These are phyloP conservation scores for Exobasidium rhododendri DNA, from an alignment of 1,284 basidiomycete genomes.

Conservation along the genomic window DNA sequence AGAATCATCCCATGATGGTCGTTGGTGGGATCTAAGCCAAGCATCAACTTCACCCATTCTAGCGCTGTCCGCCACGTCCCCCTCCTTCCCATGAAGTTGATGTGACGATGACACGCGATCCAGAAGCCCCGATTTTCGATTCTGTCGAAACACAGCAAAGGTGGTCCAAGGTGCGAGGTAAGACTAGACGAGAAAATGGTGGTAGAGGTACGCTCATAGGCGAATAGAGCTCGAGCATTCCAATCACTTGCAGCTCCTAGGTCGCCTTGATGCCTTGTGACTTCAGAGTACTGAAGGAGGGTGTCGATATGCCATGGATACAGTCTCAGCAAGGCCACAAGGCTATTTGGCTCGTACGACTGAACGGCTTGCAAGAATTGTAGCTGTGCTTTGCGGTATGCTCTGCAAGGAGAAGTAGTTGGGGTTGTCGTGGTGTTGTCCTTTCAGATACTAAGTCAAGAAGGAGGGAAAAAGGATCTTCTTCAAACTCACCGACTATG, in stretches of 20 bases:
- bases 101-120: conserved; percentile 46
- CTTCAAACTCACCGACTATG: too few species aligned
- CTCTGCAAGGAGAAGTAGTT: conserved; percentile 22
- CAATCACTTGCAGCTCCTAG: conserved; percentile 51
- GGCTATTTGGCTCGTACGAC: conserved; percentile 44
- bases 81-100: conserved; percentile 43
- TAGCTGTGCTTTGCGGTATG: conserved; percentile 48
- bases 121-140: conserved; percentile 51
- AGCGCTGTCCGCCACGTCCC: conserved; percentile 53
- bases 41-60: conserved; percentile 50
- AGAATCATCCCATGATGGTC: conserved; percentile 52
- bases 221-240: conserved; percentile 49
- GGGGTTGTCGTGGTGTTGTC: neutral
- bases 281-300: conserved; percentile 47
- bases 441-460: neutral
- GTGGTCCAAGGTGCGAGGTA: conserved; percentile 37
- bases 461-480: neutral
- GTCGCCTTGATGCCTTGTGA: conserved; percentile 51
- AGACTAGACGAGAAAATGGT: conserved; percentile 43
- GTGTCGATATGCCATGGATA: conserved; percentile 54
- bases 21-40: conserved; percentile 26
- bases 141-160: conserved; percentile 41
- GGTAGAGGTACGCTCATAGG: conserved; percentile 43
- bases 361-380: conserved; percentile 51
- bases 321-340: conserved; percentile 41